Conservation (phyloP, 2,329 filamentous ascomycete genomes). For the Lojkania enalia region DNA sequence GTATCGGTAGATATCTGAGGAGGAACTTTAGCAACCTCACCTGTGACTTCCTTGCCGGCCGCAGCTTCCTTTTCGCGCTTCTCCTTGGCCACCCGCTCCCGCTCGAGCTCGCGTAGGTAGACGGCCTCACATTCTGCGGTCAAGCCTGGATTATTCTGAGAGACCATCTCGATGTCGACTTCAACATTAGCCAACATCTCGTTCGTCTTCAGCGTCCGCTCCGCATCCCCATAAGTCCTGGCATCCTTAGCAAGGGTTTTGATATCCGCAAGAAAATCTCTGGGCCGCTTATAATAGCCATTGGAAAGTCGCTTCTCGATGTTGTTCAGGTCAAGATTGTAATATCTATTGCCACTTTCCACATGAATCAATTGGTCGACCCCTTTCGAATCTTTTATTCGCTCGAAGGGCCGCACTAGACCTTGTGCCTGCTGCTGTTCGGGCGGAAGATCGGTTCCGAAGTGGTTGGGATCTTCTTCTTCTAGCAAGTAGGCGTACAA, state of each 20-base stretch:
- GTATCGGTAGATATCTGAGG: slow-evolving; percentile 50
- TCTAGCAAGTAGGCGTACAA: slow-evolving; percentile 82
- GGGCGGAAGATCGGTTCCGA: slow-evolving; percentile 62
- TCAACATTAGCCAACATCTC: slow-evolving; percentile 93
- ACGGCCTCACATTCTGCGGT: slow-evolving; percentile 78
- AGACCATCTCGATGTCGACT: slow-evolving; percentile 82
- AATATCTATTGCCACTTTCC: slow-evolving; percentile 81
- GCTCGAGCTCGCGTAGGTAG: slow-evolving; percentile 66
- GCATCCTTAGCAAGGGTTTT: slow-evolving; percentile 83
- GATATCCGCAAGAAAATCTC: slow-evolving; percentile 88
- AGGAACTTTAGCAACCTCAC: slow-evolving; percentile 45
- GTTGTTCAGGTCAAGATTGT: slow-evolving; percentile 88
- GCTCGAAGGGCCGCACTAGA: slow-evolving; percentile 72
- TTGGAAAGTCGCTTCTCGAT: slow-evolving; percentile 98
- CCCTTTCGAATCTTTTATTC: slow-evolving; percentile 77
- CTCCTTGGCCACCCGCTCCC: slow-evolving; percentile 66
- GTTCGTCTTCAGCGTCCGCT: slow-evolving; percentile 82
- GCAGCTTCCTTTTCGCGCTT: slow-evolving; percentile 47
- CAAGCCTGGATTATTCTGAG: slow-evolving; percentile 64
- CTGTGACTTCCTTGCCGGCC: slow-evolving; percentile 47
- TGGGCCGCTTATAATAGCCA: slow-evolving; percentile 89
- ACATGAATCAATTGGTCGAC: slow-evolving; percentile 75
- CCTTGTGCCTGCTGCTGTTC: slow-evolving; percentile 59
- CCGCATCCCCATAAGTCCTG: slow-evolving; percentile 77
- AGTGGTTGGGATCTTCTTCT: slow-evolving; percentile 72